Evolutionary conservation across 2,329 filamentous ascomycete genomes (phyloP), one percentile per base, ranked within the genome.

Genomic region (Sclerotinia nivalis): DNA sequence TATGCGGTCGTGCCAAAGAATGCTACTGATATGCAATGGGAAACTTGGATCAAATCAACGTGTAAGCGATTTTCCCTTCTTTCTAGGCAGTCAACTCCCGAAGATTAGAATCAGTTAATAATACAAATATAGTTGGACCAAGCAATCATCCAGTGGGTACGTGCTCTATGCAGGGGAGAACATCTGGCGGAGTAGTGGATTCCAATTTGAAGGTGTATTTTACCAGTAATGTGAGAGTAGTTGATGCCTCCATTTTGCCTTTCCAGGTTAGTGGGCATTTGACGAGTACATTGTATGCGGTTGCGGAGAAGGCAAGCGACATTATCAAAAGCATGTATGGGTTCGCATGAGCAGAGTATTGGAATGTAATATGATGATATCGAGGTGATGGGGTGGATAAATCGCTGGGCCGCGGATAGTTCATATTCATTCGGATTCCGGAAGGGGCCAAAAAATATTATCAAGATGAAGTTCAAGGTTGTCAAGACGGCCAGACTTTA

Each of bases 161-260:
- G 13, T 74, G 73, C 58, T 68, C 73, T 4, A 74, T 75, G 73
- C 69, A 72, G 66, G 55, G 61, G 9, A 68, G 59, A 40, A 65
- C 69, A 13, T 62, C 69, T 12, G 73, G 72, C 8, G 73, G 73
- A 12, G 73, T 75, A 25, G 73, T 75, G 28, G 73, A 75, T 66
- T 43, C 59, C 9, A 64, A 68, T 34, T 66, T 75, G 71, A 73
- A 50, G 49, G 73, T 75, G 4, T 75, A 74, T 71, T 69, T 71
- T 10, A 71, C 69, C 31, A 68, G 50, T 49, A 71, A 71, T 40
- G 68, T 75, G 43, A 69, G 72, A 43, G 73, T 75, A 2, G 71
- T 72, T 18, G 73, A 75, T 73, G 73, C 73, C 4, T 73, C 71
- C 34, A 55, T 74, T 40, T 68, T 70, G 43, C 72, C 73, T 10